Evolutionary conservation across 208 protist genomes (phyloP).

Genomic region (Porcisia deanei): DNA sequence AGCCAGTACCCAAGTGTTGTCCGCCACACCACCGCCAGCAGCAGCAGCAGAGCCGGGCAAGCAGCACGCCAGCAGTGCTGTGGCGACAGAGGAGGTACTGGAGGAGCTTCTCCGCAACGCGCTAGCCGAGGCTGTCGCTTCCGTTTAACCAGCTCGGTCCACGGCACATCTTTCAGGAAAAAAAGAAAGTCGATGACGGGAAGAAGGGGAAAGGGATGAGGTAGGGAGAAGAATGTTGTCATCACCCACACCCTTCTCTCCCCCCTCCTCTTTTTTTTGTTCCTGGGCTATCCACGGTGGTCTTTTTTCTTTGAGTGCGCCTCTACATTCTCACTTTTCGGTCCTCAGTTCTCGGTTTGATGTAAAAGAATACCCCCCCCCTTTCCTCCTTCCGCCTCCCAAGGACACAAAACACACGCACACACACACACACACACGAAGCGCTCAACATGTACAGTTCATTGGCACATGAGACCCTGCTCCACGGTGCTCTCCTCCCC

Average conservation of each 20-base stretch:
- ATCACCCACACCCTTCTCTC: background rate
- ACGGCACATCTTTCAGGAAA: background rate
- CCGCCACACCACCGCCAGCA: background rate
- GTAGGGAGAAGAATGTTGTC: background rate
- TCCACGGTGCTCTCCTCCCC: constrained; percentile 5
- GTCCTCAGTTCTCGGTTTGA: background rate
- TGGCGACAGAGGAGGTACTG: constrained; percentile 25
- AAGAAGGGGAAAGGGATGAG: background rate
- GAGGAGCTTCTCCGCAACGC: constrained; percentile 60
- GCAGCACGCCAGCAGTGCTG: constrained; percentile 1
- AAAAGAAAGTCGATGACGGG: background rate
- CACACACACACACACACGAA: too few relatives aligned
- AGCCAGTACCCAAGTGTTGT: background rate
- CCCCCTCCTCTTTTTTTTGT: background rate
- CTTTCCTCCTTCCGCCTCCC: background rate
- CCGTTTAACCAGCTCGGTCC: background rate
- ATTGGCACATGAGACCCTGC: constrained; percentile 5
- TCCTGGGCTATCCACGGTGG: too few relatives aligned
- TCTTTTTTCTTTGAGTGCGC: background rate
- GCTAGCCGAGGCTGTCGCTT: constrained; percentile 20
- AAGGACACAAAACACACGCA: too few relatives aligned
- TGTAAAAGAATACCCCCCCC: constrained; percentile 17
- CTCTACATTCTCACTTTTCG: background rate
- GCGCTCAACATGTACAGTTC: constrained; percentile 6
- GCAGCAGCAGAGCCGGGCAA: background rate